A percentile compares a stretch with the other conserved stretches of the same genome.
Evolutionary conservation across 2,329 filamentous ascomycete genomes (phyloP).

Genomic region (Rosellinia necatrix): DNA sequence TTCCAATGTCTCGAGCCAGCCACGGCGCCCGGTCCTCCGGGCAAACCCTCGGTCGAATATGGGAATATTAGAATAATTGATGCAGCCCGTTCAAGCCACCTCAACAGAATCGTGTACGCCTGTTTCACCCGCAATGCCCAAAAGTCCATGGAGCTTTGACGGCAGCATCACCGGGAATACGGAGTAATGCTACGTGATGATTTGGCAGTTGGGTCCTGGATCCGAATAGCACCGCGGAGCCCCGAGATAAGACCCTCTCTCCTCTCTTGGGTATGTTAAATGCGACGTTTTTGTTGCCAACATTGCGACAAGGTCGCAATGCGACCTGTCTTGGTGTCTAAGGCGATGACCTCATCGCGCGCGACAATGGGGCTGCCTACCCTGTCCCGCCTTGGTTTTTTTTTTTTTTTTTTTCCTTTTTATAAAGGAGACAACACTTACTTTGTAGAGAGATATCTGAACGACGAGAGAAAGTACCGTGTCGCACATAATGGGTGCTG

Average conservation of each 20-base stretch:
- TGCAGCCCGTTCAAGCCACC: conserved; percentile 32
- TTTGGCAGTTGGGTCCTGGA: conserved; percentile 18
- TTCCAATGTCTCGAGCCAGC: conserved; percentile 33
- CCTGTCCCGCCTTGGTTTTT: too few species aligned
- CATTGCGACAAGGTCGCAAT: conserved; percentile 14
- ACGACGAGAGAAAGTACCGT: too few species aligned
- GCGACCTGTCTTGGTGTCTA: conserved; percentile 12
- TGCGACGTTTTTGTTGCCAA: conserved; percentile 4
- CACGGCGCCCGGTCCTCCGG: conserved; percentile 34
- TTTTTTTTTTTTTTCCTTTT: too few species aligned
- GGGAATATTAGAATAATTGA: conserved; percentile 32
- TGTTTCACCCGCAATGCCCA: conserved; percentile 20
- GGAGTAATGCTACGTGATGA: conserved; percentile 13
- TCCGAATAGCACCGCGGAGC: conserved; percentile 16
- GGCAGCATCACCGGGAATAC: conserved; percentile 6
- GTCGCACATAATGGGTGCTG: too few species aligned
- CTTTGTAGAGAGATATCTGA: too few species aligned
- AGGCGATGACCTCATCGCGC: conserved; percentile 25
- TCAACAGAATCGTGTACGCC: conserved; percentile 25
- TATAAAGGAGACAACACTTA: too few species aligned
- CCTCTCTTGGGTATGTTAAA: not conserved
- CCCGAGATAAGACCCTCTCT: conserved; percentile 17
- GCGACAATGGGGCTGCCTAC: conserved; percentile 9
- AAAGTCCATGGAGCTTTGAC: conserved; percentile 18
- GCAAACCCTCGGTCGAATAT: conserved; percentile 40